These are phyloP conservation scores for Pseudonitzschia multistriata DNA, from an alignment of 108 stramenopile species.

Conservation along the genomic window DNA sequence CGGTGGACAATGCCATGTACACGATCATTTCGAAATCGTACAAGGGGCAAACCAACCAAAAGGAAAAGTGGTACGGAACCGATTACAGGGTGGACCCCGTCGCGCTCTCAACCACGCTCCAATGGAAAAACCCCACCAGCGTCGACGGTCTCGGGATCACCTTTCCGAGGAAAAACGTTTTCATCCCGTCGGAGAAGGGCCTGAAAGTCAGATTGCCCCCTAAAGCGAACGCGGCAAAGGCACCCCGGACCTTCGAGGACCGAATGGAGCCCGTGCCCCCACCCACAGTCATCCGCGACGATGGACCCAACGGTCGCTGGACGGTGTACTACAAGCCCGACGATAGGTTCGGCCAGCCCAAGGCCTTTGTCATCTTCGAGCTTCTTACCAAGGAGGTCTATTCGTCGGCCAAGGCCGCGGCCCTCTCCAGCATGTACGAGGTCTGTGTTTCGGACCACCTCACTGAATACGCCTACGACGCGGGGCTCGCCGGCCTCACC, in stretches of 20 bases:
- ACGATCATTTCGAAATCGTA: constrained; percentile 74
- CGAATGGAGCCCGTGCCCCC: constrained; percentile 65
- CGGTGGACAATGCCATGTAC: constrained; percentile 69
- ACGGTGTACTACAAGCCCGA: constrained; percentile 80
- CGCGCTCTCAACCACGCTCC: constrained; percentile 41
- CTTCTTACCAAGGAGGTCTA: constrained; percentile 64
- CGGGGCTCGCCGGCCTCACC: constrained; percentile 71
- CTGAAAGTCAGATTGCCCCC: constrained; percentile 56
- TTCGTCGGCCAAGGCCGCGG: constrained; percentile 56
- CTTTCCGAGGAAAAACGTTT: constrained; percentile 66
- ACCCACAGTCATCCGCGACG: constrained; percentile 72
- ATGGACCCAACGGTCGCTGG: constrained; percentile 76
- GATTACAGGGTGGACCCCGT: constrained; percentile 61
- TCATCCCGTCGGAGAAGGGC: constrained; percentile 75
- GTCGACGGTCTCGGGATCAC: constrained; percentile 31
- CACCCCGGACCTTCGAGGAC: constrained; percentile 59
- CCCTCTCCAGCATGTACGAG: constrained; percentile 69
- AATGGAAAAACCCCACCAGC: constrained; percentile 52
- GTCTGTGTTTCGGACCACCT: constrained; percentile 57
- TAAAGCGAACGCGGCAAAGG: constrained; percentile 20
- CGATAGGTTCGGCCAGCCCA: constrained; percentile 78
- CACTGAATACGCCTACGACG: constrained; percentile 76
- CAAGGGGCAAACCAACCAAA: constrained; percentile 57
- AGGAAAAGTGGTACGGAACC: constrained; percentile 85
- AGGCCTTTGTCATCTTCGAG: constrained; percentile 77